Base-by-base conservation (phyloP, 345 rosid species). In the Ceriops tagal region DNA sequence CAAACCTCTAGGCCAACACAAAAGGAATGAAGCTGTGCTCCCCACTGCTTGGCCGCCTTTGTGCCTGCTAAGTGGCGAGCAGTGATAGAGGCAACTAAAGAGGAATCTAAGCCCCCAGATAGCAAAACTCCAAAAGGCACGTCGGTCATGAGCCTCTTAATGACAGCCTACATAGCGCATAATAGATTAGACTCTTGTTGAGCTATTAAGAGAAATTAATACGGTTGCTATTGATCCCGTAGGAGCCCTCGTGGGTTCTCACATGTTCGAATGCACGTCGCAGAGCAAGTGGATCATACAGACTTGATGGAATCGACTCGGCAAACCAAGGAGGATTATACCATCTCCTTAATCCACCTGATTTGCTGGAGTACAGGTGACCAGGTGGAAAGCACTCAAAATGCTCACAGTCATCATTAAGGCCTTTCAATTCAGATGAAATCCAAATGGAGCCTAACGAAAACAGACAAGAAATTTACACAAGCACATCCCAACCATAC, bases 101-200 rank as follows among this genome's bases (percentile, higher is more conserved):
- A 93, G 52, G 97, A 93, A 80, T 93, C 98, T 49, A 93, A 85
- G 15, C 98, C 98, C 32, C 98, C 98, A 10, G 98, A 93, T 24
- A 93, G 86, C 58, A 93, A 77, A 66, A 93, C 98, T 70, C 96
- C 97, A 4, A 91, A 91, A 16, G 98, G 97, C 46, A 91, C 97
- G 70, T 93, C 97, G 62, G 87, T 88, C 98, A 93, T 91, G 51
- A 93, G 79, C 83, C 98, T 87, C 75, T 91, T 93, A 70, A 76
- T 79, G 74, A 93, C 98, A 79, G 97, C 97, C 98, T 93, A 67
- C 26, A 78, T 1, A 57, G 39, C 20, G 7, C 43, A 58, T 22
- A 13, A 52, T 4, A 43, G 4, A 43, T 43, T 43, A 43, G 15
- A 43, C 49, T 11, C 18, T 43, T 3, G 15, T 39, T 11, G 49